Base-by-base conservation (phyloP, 2,329 filamentous ascomycete genomes). In the Claviceps humidiphila region DNA sequence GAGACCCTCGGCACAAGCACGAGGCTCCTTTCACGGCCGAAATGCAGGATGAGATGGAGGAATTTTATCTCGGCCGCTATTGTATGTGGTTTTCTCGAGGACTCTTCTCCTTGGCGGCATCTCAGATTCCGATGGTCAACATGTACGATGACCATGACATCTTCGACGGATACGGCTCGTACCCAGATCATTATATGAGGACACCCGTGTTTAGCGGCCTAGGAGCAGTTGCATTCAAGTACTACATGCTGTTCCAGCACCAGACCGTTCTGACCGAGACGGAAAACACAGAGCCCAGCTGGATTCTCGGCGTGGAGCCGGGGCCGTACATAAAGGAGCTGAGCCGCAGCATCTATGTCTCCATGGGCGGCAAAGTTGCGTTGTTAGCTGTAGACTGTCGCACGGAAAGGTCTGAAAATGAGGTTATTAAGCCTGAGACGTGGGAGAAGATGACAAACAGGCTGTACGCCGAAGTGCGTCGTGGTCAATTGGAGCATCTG, bases 161-260 rank as follows among this genome's bases (percentile, higher is more conserved):
- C 59, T 90, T 90, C 57, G 85, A 90, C 67, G 93, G 94, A 1
- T 98, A 85, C 64, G 93, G 93, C 6, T 95, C 89, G 0, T 98
- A 97, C 65, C 84, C 90, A 4, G 80, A 96, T 58, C 81, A 87
- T 58, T 93, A 95, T 62, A 97, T 96, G 89, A 81, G 79, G 58
- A 88, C 87, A 2, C 85, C 88, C 0, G 87, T 97, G 0, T 95
- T 98, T 64, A 85, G 84, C 2, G 93, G 94, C 0, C 69, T 98
- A 8, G 94, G 93, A 2, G 86, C 85, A 40, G 82, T 97, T 49
- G 91, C 91, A 0, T 97, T 93, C 78, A 98, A 98, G 66, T 98
- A 97, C 69, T 98, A 98, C 63, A 85, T 98, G 82, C 77, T 98
- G 8, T 98, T 98, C 71, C 93, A 98, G 66, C 93, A 98, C 60